Evolutionary conservation across 2,329 filamentous ascomycete species (phyloP).

Genomic region (Ascochyta lentis): DNA sequence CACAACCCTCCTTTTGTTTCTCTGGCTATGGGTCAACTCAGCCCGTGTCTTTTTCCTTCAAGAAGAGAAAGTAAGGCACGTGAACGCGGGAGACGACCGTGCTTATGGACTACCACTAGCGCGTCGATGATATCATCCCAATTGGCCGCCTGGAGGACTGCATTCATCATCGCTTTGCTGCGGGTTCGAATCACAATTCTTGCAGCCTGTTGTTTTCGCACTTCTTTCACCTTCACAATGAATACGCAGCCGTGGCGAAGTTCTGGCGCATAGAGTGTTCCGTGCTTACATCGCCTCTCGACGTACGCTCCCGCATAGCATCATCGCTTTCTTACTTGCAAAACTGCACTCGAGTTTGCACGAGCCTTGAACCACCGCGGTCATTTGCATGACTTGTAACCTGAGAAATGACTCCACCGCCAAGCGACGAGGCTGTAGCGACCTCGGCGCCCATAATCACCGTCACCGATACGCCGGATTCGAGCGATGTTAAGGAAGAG

Average conservation of each 20-base stretch:
- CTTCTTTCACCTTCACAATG: neutral
- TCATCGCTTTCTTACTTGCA: neutral
- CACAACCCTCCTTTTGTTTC: too few relatives aligned
- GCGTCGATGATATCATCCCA: slow-evolving; percentile 32
- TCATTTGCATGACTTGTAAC: neutral
- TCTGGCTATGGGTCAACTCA: too few relatives aligned
- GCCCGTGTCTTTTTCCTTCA: too few relatives aligned
- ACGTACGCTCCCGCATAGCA: neutral
- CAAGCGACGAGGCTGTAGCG: slow-evolving; percentile 13
- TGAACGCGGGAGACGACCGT: slow-evolving; percentile 23
- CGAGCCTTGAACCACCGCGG: neutral
- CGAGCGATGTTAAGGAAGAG: slow-evolving; percentile 12
- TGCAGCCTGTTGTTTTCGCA: neutral
- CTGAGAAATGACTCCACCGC: slow-evolving; percentile 20
- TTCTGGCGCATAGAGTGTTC: neutral
- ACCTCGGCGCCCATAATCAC: slow-evolving; percentile 18
- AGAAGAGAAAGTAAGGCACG: neutral
- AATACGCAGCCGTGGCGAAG: neutral
- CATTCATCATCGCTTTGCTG: slow-evolving; percentile 6
- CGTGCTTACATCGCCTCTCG: neutral
- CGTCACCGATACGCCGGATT: slow-evolving; percentile 13
- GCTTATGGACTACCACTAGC: slow-evolving; percentile 16
- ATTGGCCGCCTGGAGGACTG: slow-evolving; percentile 10
- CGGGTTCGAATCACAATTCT: neutral
- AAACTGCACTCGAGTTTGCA: neutral